phyloP scores from a whole-genome alignment of 2,329 filamentous ascomycete species.

The Colletotrichum sansevieriae region DNA sequence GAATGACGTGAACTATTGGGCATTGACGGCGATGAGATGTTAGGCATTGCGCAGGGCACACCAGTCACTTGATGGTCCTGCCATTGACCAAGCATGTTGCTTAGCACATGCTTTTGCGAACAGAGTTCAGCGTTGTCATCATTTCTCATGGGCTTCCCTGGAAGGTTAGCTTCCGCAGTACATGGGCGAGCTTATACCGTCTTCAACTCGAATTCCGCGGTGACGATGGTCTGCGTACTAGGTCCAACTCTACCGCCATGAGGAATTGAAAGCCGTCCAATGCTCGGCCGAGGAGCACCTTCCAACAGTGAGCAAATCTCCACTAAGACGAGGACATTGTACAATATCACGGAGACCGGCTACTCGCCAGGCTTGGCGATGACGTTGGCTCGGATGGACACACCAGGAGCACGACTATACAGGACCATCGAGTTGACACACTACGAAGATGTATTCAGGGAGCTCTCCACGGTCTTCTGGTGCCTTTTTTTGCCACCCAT shows the following conservation, averaged over 20 bases:
- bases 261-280: slow-evolving; percentile 23
- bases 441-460: background rate
- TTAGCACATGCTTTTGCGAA: background rate
- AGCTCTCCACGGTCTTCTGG: background rate
- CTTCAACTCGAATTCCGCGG: background rate
- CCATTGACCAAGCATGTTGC: slow-evolving; percentile 20
- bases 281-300: slow-evolving; percentile 14
- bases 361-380: slow-evolving; percentile 16
- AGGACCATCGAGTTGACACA: slow-evolving; percentile 14
- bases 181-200: slow-evolving; percentile 10
- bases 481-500: no score
- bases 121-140: slow-evolving; percentile 22
- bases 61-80: slow-evolving; percentile 12
- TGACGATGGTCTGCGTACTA: slow-evolving; percentile 3
- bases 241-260: background rate
- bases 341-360: slow-evolving; percentile 7
- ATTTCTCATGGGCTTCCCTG: slow-evolving; percentile 21
- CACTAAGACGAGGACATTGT: background rate
- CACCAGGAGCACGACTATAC: background rate
- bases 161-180: background rate
- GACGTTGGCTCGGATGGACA: slow-evolving; percentile 25
- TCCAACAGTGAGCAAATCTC: slow-evolving; percentile 7
- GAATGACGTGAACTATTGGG: slow-evolving; percentile 13
- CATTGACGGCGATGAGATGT: slow-evolving; percentile 13
- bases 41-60: slow-evolving; percentile 13